phyloP scores from a whole-genome alignment of 1,139 yeast genomes.

The Taphrina communis region DNA sequence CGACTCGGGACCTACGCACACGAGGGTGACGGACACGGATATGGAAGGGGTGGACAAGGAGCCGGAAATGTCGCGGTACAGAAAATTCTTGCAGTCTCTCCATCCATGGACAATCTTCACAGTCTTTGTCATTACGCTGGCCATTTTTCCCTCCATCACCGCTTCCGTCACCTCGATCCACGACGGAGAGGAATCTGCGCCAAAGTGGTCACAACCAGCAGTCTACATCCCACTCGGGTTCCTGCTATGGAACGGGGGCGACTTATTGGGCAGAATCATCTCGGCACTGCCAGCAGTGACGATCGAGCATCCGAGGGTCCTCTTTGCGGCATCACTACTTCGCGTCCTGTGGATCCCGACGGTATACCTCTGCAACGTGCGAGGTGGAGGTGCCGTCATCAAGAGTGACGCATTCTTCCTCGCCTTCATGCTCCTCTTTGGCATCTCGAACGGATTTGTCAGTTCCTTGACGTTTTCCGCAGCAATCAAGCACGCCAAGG shows the following conservation, averaged over 20 bases:
- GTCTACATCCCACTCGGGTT: constrained; percentile 78
- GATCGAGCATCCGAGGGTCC: constrained; percentile 46
- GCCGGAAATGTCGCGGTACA: constrained; percentile 23
- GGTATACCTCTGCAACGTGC: constrained; percentile 63
- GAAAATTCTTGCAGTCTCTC: constrained; percentile 57
- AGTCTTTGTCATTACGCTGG: constrained; percentile 74
- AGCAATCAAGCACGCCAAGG: constrained; percentile 25
- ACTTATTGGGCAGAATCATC: constrained; percentile 72
- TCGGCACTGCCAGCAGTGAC: constrained; percentile 48
- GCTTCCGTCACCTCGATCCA: constrained; percentile 65
- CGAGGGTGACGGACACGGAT: too few relatives aligned
- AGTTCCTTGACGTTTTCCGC: constrained; percentile 45
- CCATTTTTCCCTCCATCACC: constrained; percentile 87
- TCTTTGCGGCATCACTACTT: constrained; percentile 59
- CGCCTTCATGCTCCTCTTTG: constrained; percentile 73
- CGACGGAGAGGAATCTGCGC: constrained; percentile 46
- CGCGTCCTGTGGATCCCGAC: constrained; percentile 67
- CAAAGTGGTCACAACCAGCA: constrained; percentile 53
- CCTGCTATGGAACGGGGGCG: constrained; percentile 88
- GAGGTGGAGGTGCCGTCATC: constrained; percentile 54
- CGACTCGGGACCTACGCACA: constrained; percentile 2
- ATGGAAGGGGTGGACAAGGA: neutral
- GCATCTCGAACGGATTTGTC: constrained; percentile 84
- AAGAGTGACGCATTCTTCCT: constrained; percentile 72
- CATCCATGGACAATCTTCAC: constrained; percentile 74